These are phyloP conservation scores for Chamaenerion angustifolium DNA, from an alignment of 345 rosid species.

Conservation along the genomic window DNA sequence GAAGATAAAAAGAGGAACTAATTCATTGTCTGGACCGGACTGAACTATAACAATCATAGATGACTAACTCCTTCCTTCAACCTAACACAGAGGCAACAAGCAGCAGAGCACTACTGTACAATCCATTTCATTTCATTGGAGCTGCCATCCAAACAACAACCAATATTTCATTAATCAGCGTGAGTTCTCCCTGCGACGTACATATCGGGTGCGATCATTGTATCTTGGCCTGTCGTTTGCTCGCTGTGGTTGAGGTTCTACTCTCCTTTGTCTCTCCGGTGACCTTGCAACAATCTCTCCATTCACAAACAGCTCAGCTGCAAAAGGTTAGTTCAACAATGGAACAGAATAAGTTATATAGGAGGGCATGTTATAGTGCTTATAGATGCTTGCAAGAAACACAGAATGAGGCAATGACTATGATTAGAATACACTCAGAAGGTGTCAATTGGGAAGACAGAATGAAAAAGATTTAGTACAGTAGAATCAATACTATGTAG, in stretches of 20 bases:
- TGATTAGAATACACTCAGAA: no score
- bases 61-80: no score
- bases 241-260: slow-evolving; percentile 90
- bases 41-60: no score
- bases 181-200: slow-evolving; percentile 68
- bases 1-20: no score
- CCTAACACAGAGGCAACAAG: no score
- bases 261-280: slow-evolving; percentile 90
- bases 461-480: neutral
- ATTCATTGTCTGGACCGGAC: no score
- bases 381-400: neutral
- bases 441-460: no score
- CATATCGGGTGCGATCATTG: slow-evolving; percentile 83
- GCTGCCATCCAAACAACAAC: no score
- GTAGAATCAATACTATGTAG: neutral
- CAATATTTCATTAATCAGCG: slow-evolving; percentile 28
- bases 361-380: no score
- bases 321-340: neutral
- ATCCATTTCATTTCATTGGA: neutral
- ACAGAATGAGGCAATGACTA: neutral
- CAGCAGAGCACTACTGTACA: no score
- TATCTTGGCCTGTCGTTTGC: slow-evolving; percentile 94
- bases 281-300: slow-evolving; percentile 90
- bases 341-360: neutral
- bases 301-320: slow-evolving; percentile 88